Percentiles rank a stretch among this genome's conserved stretches.
Conservation (phyloP, 148 eudicot genomes). For the Camellia sinensis region DNA sequence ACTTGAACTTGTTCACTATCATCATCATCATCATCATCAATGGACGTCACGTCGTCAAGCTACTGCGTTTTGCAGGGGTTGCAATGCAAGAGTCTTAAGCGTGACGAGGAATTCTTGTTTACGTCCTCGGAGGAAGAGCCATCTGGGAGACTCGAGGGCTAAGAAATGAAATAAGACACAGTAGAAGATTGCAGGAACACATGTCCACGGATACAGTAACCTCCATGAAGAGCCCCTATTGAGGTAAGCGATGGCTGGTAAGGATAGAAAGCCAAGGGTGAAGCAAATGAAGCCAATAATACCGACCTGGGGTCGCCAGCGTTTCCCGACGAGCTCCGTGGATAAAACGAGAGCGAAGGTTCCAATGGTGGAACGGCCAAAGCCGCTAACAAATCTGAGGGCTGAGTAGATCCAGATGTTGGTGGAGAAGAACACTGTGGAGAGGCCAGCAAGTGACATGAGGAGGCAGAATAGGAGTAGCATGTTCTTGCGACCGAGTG, state of each 20-base stretch:
- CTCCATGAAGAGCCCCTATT: slow-evolving; percentile 48
- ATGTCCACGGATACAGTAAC: slow-evolving; percentile 49
- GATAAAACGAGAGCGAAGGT: slow-evolving; percentile 64
- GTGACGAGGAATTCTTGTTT: slow-evolving; percentile 46
- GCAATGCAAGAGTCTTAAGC: slow-evolving; percentile 37
- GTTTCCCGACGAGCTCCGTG: slow-evolving; percentile 62
- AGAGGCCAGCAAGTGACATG: slow-evolving; percentile 50
- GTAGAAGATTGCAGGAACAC: slow-evolving; percentile 44
- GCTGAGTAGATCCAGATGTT: slow-evolving; percentile 51
- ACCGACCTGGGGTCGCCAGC: slow-evolving; percentile 62
- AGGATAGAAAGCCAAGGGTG: slow-evolving; percentile 54
- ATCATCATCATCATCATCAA: too few relatives aligned
- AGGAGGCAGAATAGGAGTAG: slow-evolving; percentile 39
- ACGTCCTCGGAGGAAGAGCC: slow-evolving; percentile 59
- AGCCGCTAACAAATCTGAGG: slow-evolving; percentile 47
- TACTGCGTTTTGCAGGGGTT: background rate
- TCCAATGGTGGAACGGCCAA: slow-evolving; percentile 56
- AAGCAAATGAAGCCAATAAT: slow-evolving; percentile 52
- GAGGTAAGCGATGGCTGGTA: slow-evolving; percentile 51
- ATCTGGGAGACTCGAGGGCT: slow-evolving; percentile 64
- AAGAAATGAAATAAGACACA: slow-evolving; percentile 31
- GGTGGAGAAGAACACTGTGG: slow-evolving; percentile 31
- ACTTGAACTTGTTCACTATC: too few relatives aligned
- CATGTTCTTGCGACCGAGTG: slow-evolving; percentile 58
- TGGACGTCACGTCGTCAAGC: background rate